Evolutionary conservation across 495 filamentous ascomycete species (phyloP).

Genomic region (Hypoxylon perforatum): DNA sequence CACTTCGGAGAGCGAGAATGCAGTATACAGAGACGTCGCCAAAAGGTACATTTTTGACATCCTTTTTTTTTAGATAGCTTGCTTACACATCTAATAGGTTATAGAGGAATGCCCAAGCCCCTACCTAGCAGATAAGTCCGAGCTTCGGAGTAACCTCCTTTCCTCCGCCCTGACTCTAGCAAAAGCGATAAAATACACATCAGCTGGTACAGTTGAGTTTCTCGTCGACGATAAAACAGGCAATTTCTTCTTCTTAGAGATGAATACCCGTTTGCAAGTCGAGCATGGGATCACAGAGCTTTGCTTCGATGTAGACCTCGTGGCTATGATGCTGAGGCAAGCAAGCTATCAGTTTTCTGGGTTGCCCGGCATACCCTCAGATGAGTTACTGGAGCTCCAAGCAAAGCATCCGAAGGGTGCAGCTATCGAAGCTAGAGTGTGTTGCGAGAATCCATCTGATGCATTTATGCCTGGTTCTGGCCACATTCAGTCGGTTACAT

Average conservation of each 20-base stretch:
- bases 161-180: slow-evolving; percentile 63
- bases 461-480: slow-evolving; percentile 69
- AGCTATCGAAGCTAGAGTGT: slow-evolving; percentile 70
- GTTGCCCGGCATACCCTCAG: slow-evolving; percentile 24
- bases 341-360: slow-evolving; percentile 35
- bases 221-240: slow-evolving; percentile 69
- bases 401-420: slow-evolving; percentile 18
- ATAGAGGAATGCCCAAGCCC: slow-evolving; percentile 54
- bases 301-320: slow-evolving; percentile 69
- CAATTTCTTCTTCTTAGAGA: slow-evolving; percentile 74
- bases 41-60: slow-evolving; percentile 11
- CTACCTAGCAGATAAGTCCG: slow-evolving; percentile 55
- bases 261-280: slow-evolving; percentile 75
- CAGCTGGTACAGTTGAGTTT: slow-evolving; percentile 72
- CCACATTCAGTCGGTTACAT: slow-evolving; percentile 65
- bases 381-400: slow-evolving; percentile 21
- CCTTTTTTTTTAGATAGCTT: slow-evolving; percentile 1
- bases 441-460: slow-evolving; percentile 69
- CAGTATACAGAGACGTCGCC: slow-evolving; percentile 65
- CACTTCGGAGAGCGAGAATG: slow-evolving; percentile 70
- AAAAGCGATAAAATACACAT: slow-evolving; percentile 65
- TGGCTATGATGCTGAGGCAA: slow-evolving; percentile 56
- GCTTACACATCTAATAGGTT: slow-evolving; percentile 52
- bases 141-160: slow-evolving; percentile 59
- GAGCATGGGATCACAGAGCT: slow-evolving; percentile 75